Conservation (phyloP, 768 basidiomycete genomes). For the Trametopsis cervina region DNA sequence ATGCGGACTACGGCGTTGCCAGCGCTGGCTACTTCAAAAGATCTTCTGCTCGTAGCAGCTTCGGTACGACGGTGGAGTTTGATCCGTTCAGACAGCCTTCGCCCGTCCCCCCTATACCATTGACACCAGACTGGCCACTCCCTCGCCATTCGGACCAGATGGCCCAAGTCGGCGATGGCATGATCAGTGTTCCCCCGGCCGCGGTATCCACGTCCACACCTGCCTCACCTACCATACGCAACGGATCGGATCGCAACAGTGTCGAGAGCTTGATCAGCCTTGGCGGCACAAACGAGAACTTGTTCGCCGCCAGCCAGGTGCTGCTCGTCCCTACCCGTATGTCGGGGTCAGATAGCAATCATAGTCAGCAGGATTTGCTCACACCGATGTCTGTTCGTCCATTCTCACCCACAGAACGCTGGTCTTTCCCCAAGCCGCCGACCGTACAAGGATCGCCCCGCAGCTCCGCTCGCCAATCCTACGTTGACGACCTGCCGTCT, state of each 20-base stretch:
- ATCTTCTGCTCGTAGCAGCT: constrained; percentile 48
- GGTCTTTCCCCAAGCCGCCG: constrained; percentile 63
- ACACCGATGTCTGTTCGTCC: constrained; percentile 60
- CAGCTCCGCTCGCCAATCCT: neutral
- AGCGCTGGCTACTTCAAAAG: constrained; percentile 13
- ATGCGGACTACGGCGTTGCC: constrained; percentile 6
- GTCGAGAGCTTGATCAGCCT: constrained; percentile 20
- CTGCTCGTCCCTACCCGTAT: constrained; percentile 8
- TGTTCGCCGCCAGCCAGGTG: neutral
- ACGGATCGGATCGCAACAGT: constrained; percentile 28
- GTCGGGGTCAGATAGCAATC: neutral
- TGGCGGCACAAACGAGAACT: constrained; percentile 5
- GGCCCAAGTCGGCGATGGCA: constrained; percentile 4
- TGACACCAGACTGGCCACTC: neutral
- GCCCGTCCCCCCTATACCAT: neutral
- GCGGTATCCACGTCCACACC: constrained; percentile 10
- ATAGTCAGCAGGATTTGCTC: constrained; percentile 17
- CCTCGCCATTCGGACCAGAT: neutral
- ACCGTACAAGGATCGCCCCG: neutral
- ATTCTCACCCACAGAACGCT: constrained; percentile 61
- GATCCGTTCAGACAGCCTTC: constrained; percentile 11
- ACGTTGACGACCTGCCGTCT: neutral
- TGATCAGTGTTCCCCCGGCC: constrained; percentile 11
- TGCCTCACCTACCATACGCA: constrained; percentile 15
- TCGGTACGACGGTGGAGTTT: constrained; percentile 45